Conservation (phyloP, 768 basidiomycete genomes). For the Dioszegia crocea region DNA sequence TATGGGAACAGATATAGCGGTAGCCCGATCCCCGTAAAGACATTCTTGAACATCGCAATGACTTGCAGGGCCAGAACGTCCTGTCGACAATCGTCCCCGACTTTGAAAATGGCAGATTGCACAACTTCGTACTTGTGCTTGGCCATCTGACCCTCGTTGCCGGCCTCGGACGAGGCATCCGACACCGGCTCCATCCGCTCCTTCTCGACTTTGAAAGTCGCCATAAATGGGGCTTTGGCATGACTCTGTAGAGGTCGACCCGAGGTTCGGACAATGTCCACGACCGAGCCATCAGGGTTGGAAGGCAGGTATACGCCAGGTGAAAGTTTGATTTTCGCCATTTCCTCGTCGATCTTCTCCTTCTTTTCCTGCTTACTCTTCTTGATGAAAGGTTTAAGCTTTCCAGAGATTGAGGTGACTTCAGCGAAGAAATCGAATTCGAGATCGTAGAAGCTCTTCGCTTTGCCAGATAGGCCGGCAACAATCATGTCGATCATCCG, state of each 20-base stretch:
- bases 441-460: conserved; percentile 81
- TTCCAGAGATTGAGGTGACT: conserved; percentile 96
- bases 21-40: conserved; percentile 82
- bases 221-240: conserved; percentile 99
- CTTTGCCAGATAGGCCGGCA: conserved; percentile 77
- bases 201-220: conserved; percentile 96
- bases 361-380: conserved; percentile 95
- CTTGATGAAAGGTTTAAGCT: conserved; percentile 93
- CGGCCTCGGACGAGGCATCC: conserved; percentile 60
- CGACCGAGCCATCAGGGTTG: conserved; percentile 91
- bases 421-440: conserved; percentile 95
- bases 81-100: conserved; percentile 97
- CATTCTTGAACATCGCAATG: conserved; percentile 99
- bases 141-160: conserved; percentile 44
- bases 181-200: conserved; percentile 64
- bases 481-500: conserved; percentile 75
- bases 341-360: conserved; percentile 99
- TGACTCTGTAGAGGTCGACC: conserved; percentile 95
- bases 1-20: conserved; percentile 92
- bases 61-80: conserved; percentile 95
- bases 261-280: conserved; percentile 96
- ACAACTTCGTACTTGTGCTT: conserved; percentile 70
- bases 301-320: conserved; percentile 96
- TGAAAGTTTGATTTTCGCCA: conserved; percentile 89
- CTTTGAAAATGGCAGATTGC: conserved; percentile 99